Conservation (phyloP, 306 rosid species). For the Carpinus viminea region DNA sequence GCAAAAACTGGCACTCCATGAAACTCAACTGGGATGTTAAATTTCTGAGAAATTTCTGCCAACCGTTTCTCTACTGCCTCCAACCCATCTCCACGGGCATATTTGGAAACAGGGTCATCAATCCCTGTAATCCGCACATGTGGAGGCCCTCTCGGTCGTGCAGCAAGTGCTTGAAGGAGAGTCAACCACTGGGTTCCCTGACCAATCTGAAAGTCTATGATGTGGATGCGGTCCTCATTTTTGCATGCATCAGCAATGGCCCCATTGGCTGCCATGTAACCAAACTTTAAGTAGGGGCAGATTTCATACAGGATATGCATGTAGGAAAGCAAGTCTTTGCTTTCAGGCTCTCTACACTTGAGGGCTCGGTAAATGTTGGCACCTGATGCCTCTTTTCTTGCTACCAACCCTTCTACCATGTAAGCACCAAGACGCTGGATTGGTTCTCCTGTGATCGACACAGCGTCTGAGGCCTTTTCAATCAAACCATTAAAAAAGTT, state of each 20-base stretch:
- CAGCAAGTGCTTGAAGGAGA: slow-evolving; percentile 96
- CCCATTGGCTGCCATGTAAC: slow-evolving; percentile 99
- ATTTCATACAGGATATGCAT: slow-evolving; percentile 86
- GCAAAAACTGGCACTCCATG: slow-evolving; percentile 73
- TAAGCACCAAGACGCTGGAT: slow-evolving; percentile 93
- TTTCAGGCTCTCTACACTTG: slow-evolving; percentile 81
- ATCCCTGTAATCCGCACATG: slow-evolving; percentile 84
- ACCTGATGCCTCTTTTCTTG: slow-evolving; percentile 83
- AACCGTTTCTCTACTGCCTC: slow-evolving; percentile 63
- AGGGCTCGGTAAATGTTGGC: slow-evolving; percentile 76
- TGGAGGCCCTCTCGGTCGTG: slow-evolving; percentile 88
- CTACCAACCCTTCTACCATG: slow-evolving; percentile 93
- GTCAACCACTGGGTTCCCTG: slow-evolving; percentile 91
- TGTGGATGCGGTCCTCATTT: slow-evolving; percentile 81
- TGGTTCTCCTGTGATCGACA: slow-evolving; percentile 87
- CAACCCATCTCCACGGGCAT: slow-evolving; percentile 84
- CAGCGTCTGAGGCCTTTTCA: slow-evolving; percentile 56
- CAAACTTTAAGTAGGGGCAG: slow-evolving; percentile 91
- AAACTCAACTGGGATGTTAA: slow-evolving; percentile 78
- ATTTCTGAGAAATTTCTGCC: slow-evolving; percentile 58
- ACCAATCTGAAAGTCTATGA: slow-evolving; percentile 90
- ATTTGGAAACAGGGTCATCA: slow-evolving; percentile 69
- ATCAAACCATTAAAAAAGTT: slow-evolving; percentile 54
- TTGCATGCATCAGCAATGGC: slow-evolving; percentile 94
- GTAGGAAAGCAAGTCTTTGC: slow-evolving; percentile 79